Percentiles rank a stretch among this genome's conserved stretches.
Evolutionary conservation across 2,329 filamentous ascomycete species (phyloP).

Genomic region (Dryadomyces quercivorus): DNA sequence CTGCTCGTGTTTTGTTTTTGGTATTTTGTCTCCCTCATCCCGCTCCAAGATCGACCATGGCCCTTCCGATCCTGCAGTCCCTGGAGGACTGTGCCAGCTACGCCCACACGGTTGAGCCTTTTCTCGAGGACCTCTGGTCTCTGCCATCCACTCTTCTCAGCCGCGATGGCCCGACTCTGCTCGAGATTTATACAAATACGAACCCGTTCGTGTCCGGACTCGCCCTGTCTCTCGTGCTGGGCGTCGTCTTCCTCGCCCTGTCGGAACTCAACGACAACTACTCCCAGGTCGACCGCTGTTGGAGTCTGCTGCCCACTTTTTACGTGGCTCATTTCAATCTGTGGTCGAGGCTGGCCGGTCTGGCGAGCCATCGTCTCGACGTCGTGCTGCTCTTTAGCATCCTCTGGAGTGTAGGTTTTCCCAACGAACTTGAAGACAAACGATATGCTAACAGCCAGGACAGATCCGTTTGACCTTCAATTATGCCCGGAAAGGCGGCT

Average conservation of each 20-base stretch:
- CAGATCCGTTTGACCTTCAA: slow-evolving; percentile 81
- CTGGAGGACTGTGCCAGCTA: slow-evolving; percentile 69
- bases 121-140: slow-evolving; percentile 54
- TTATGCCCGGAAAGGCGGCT: slow-evolving; percentile 93
- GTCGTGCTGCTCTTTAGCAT: slow-evolving; percentile 57
- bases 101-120: slow-evolving; percentile 62
- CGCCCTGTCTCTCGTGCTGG: slow-evolving; percentile 58
- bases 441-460: slow-evolving; percentile 4
- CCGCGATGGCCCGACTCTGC: slow-evolving; percentile 27
- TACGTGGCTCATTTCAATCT: slow-evolving; percentile 74
- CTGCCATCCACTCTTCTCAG: slow-evolving; percentile 55
- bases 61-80: slow-evolving; percentile 57
- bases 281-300: slow-evolving; percentile 89
- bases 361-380: slow-evolving; percentile 61
- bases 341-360: slow-evolving; percentile 68
- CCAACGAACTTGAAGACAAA: background rate
- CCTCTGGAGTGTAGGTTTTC: slow-evolving; percentile 62
- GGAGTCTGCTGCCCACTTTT: slow-evolving; percentile 79
- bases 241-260: slow-evolving; percentile 56
- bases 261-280: slow-evolving; percentile 88
- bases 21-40: background rate
- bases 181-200: slow-evolving; percentile 65
- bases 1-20: too few relatives aligned
- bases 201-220: slow-evolving; percentile 75
- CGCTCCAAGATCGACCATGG: slow-evolving; percentile 33